Evolutionary conservation across 1,284 basidiomycete species (phyloP).

Genomic region (Ganoderma resinaceum): DNA sequence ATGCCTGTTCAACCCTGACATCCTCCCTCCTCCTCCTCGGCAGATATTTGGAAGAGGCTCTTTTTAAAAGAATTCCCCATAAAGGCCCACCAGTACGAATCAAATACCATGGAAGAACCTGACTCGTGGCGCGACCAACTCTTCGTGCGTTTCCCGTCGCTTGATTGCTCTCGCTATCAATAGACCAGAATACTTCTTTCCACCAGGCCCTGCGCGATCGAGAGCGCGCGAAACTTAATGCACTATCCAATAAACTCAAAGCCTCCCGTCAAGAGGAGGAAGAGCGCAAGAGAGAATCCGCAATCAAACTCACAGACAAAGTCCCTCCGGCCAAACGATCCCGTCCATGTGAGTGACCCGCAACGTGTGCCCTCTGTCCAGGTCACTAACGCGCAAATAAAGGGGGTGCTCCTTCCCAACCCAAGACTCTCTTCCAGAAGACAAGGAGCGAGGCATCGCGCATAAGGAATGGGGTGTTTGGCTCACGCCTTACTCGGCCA

Average conservation of each 20-base stretch:
- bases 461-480: slow-evolving; percentile 67
- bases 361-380: slow-evolving; percentile 10
- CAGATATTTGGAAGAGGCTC: slow-evolving; percentile 75
- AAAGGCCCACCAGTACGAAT: slow-evolving; percentile 52
- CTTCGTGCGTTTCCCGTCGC: slow-evolving; percentile 57
- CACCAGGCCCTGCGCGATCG: slow-evolving; percentile 10
- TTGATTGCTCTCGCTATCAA: slow-evolving; percentile 1
- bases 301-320: slow-evolving; percentile 74
- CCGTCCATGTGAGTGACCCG: slow-evolving; percentile 51
- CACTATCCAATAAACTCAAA: slow-evolving; percentile 63
- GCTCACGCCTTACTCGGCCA: slow-evolving; percentile 53
- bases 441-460: slow-evolving; percentile 72
- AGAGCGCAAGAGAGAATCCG: slow-evolving; percentile 73
- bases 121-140: slow-evolving; percentile 73
- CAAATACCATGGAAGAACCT: slow-evolving; percentile 50
- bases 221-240: slow-evolving; percentile 54
- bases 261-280: slow-evolving; percentile 70
- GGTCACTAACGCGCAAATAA: slow-evolving; percentile 15
- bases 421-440: slow-evolving; percentile 79
- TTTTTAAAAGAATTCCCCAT: slow-evolving; percentile 66
- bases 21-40: slow-evolving; percentile 22
- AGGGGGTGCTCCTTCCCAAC: slow-evolving; percentile 58
- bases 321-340: slow-evolving; percentile 67
- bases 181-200: background rate
- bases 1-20: slow-evolving; percentile 19